Evolutionary conservation across 441 rosid genomes (phyloP).

Genomic region (Populus hybrid): DNA sequence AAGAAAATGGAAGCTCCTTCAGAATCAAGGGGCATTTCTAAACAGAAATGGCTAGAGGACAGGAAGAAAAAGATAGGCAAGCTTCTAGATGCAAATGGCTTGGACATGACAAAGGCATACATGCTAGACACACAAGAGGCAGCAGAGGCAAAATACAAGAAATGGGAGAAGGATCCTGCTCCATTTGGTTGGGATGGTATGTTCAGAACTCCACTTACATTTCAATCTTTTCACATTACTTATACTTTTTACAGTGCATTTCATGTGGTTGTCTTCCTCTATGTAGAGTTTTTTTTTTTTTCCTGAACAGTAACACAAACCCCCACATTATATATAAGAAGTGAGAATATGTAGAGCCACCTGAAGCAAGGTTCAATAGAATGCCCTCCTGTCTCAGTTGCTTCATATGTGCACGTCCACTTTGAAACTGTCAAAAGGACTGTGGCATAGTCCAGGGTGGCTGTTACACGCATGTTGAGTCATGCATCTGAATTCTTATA

Average conservation of each 20-base stretch:
- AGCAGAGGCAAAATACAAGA: constrained; percentile 87
- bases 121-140: constrained; percentile 91
- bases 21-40: constrained; percentile 83
- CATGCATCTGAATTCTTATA: neutral
- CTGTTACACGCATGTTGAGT: neutral
- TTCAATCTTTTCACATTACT: neutral
- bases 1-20: constrained; percentile 82
- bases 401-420: neutral
- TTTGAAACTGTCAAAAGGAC: neutral
- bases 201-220: constrained; percentile 8
- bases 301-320: neutral
- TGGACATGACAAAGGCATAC: constrained; percentile 75
- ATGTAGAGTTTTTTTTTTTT: neutral
- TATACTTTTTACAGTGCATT: neutral
- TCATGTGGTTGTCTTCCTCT: neutral
- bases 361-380: neutral
- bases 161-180: constrained; percentile 95
- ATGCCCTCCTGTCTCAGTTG: neutral
- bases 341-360: neutral
- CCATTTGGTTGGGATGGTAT: constrained; percentile 97
- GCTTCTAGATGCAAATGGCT: constrained; percentile 83
- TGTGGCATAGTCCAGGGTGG: neutral
- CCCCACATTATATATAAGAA: neutral
- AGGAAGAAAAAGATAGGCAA: constrained; percentile 90
- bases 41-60: constrained; percentile 91